These are phyloP conservation scores for Stevia rebaudiana DNA, from an alignment of 140 eudicot species.

Conservation along the genomic window DNA sequence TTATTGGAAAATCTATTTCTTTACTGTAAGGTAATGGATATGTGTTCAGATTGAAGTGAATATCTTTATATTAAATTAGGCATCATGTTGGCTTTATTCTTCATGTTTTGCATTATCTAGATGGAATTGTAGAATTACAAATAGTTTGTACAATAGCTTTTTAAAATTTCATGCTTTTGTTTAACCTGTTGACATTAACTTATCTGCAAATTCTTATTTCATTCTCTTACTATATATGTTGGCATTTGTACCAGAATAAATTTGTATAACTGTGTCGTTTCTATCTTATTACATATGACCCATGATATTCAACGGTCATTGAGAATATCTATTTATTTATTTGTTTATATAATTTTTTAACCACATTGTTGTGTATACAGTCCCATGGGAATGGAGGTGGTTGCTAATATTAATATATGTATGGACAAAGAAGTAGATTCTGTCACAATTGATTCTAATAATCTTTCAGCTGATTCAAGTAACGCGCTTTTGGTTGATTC, in stretches of 20 bases:
- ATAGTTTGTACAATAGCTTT: background rate
- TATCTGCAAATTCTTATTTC: background rate
- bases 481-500: background rate
- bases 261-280: background rate
- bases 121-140: background rate
- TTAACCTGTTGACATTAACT: background rate
- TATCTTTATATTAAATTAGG: background rate
- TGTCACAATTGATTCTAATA: constrained; percentile 26
- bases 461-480: background rate
- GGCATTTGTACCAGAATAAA: background rate
- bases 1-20: too few species aligned
- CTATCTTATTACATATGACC: background rate
- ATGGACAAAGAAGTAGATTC: constrained; percentile 66
- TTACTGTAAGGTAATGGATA: background rate
- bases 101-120: background rate
- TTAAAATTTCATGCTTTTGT: background rate
- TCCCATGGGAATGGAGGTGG: constrained; percentile 69
- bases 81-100: background rate
- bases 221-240: background rate
- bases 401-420: constrained; percentile 48
- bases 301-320: background rate
- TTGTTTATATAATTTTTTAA: background rate
- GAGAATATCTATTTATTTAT: background rate
- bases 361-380: constrained; percentile 30
- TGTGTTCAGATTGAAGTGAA: background rate